These are phyloP conservation scores for Didymella pinodella DNA, from an alignment of 2,329 filamentous ascomycete genomes.

Conservation along the genomic window DNA sequence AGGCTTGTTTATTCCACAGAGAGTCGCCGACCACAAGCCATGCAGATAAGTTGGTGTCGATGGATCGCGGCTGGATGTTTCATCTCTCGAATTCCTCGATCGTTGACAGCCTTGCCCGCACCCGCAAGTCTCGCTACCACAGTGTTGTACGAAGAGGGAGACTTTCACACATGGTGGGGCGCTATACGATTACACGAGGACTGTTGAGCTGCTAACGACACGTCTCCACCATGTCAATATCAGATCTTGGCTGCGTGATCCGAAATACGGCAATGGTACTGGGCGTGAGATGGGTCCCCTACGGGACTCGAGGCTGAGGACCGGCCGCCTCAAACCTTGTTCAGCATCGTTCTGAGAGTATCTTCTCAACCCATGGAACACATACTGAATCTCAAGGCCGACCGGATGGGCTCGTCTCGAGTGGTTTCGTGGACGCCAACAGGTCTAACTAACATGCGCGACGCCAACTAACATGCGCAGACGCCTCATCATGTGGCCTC, in stretches of 20 bases:
- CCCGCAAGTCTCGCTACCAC: slow-evolving; percentile 9
- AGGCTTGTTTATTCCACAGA: slow-evolving; percentile 39
- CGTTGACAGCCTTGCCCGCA: slow-evolving; percentile 16
- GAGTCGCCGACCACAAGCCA: slow-evolving; percentile 38
- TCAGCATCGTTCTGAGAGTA: slow-evolving; percentile 10
- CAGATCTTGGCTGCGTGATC: slow-evolving; percentile 26
- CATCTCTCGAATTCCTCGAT: slow-evolving; percentile 20
- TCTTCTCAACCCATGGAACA: slow-evolving; percentile 4
- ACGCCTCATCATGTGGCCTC: slow-evolving; percentile 13
- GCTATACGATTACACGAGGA: slow-evolving; percentile 27
- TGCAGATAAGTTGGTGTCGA: slow-evolving; percentile 26
- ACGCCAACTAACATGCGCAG: slow-evolving; percentile 4
- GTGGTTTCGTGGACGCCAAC: slow-evolving; percentile 6
- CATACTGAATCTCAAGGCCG: not conserved
- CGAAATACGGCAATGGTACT: slow-evolving; percentile 37
- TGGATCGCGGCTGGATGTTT: slow-evolving; percentile 27
- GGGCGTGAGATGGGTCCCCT: slow-evolving; percentile 43
- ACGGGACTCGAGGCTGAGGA: slow-evolving; percentile 43
- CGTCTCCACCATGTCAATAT: slow-evolving; percentile 26
- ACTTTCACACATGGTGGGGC: slow-evolving; percentile 26
- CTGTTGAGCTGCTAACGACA: slow-evolving; percentile 33
- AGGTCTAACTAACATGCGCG: slow-evolving; percentile 5
- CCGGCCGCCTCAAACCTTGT: slow-evolving; percentile 35
- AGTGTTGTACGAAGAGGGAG: slow-evolving; percentile 1
- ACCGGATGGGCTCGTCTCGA: not conserved